Conservation (phyloP, 306 rosid species). For the Pachyrhizus erosus region DNA sequence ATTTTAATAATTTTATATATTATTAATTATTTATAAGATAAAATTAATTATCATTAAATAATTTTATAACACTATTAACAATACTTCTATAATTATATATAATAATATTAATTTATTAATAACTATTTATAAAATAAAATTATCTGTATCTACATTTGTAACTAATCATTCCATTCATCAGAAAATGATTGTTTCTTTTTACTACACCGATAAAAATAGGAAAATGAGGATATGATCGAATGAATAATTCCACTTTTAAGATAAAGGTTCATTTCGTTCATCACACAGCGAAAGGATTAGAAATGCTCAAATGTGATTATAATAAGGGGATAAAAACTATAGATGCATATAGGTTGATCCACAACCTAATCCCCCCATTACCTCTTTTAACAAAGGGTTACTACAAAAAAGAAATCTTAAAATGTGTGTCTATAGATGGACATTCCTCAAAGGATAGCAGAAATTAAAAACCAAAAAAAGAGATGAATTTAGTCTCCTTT, state of each 20-base stretch:
- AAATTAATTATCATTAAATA: too few relatives aligned
- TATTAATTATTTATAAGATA: too few relatives aligned
- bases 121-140: too few relatives aligned
- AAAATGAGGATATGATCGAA: not conserved
- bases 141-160: too few relatives aligned
- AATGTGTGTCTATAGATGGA: not conserved
- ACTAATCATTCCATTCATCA: not conserved
- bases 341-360: not conserved
- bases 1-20: too few relatives aligned
- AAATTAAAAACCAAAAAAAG: not conserved
- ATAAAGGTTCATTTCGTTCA: conserved; percentile 2
- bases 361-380: not conserved
- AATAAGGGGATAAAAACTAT: not conserved
- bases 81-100: too few relatives aligned
- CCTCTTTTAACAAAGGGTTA: not conserved
- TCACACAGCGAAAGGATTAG: not conserved
- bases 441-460: not conserved
- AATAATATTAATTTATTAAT: too few relatives aligned
- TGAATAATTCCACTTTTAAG: not conserved
- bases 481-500: not conserved
- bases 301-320: not conserved
- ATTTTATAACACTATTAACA: too few relatives aligned
- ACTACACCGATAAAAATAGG: conserved; percentile 18
- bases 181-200: conserved; percentile 7
- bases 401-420: not conserved